A percentile compares a stretch with the other conserved stretches of the same genome.
phyloP scores from a whole-genome alignment of 768 basidiomycete genomes.

The Mycena chlorophos region DNA sequence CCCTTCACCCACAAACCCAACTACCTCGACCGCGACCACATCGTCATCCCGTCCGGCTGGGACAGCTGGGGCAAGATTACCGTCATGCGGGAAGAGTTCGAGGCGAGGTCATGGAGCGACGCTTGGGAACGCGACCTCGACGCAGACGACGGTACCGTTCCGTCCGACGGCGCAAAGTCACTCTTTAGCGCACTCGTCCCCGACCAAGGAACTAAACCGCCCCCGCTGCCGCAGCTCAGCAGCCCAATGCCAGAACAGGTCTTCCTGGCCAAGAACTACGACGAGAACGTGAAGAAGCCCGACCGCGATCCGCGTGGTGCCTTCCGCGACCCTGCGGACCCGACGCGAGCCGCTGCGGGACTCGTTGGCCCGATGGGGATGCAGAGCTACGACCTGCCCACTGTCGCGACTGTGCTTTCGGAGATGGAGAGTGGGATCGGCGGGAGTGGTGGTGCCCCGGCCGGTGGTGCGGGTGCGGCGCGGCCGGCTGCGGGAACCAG shows the following conservation, averaged over 20 bases:
- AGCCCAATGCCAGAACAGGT: constrained; percentile 84
- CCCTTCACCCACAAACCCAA: constrained; percentile 88
- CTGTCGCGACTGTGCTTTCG: constrained; percentile 81
- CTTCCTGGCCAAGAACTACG: constrained; percentile 89
- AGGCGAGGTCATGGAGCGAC: constrained; percentile 75
- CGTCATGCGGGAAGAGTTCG: constrained; percentile 89
- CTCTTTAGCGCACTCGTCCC: constrained; percentile 73
- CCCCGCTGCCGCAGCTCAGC: constrained; percentile 73
- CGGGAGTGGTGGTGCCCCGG: constrained; percentile 28
- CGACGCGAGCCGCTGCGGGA: constrained; percentile 58
- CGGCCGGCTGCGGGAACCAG: constrained; percentile 31
- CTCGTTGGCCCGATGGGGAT: constrained; percentile 93
- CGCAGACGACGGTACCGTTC: constrained; percentile 39
- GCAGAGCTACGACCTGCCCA: constrained; percentile 81
- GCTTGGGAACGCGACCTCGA: constrained; percentile 77
- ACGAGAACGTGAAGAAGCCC: constrained; percentile 86
- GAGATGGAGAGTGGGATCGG: constrained; percentile 78
- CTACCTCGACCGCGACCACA: constrained; percentile 87
- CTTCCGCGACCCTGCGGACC: constrained; percentile 77
- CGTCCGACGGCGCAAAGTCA: constrained; percentile 59
- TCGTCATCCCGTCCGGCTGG: constrained; percentile 95
- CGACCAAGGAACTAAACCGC: constrained; percentile 69
- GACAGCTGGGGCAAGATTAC: constrained; percentile 97
- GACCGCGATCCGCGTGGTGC: constrained; percentile 87
- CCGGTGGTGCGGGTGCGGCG: constrained; percentile 25